Evolutionary conservation across 202 grass and related monocot species (phyloP).

Genomic region (Schoenoplectus tabernaemontani): DNA sequence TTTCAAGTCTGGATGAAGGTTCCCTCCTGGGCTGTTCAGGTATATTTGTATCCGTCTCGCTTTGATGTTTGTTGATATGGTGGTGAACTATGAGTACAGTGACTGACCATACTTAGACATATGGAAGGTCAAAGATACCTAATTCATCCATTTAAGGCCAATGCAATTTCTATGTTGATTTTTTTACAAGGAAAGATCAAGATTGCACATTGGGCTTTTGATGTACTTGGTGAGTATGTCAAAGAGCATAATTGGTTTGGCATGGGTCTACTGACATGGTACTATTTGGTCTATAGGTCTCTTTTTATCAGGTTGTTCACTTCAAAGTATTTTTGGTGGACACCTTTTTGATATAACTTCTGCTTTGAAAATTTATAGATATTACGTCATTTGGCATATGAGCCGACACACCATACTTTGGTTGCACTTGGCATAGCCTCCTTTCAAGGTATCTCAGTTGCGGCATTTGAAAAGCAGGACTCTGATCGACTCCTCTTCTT

Average conservation of each 20-base stretch:
- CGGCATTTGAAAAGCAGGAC: slow-evolving; percentile 83
- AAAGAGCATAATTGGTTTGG: background rate
- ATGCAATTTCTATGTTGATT: background rate
- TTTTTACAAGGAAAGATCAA: background rate
- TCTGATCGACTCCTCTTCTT: slow-evolving; percentile 91
- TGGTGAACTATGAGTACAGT: background rate
- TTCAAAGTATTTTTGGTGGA: background rate
- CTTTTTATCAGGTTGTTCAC: background rate
- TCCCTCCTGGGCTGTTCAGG: slow-evolving; percentile 93
- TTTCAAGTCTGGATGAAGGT: slow-evolving; percentile 93
- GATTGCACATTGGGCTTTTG: background rate
- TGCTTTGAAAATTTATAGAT: slow-evolving; percentile 43
- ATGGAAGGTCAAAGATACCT: background rate
- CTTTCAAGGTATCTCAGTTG: slow-evolving; percentile 74
- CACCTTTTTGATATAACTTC: background rate
- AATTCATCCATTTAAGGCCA: background rate
- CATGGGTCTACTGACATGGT: background rate
- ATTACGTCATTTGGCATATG: slow-evolving; percentile 72
- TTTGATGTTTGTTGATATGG: background rate
- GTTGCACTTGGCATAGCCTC: slow-evolving; percentile 86
- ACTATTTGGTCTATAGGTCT: background rate
- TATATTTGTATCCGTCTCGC: slow-evolving; percentile 27
- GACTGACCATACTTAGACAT: background rate
- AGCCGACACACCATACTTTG: slow-evolving; percentile 72
- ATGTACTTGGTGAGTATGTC: slow-evolving; percentile 1